Percentiles rank a stretch among this genome's conserved stretches.
These are phyloP conservation scores for Ploettnerulaceae sp. DNA, from an alignment of 2,329 filamentous ascomycete genomes.

Conservation along the genomic window DNA sequence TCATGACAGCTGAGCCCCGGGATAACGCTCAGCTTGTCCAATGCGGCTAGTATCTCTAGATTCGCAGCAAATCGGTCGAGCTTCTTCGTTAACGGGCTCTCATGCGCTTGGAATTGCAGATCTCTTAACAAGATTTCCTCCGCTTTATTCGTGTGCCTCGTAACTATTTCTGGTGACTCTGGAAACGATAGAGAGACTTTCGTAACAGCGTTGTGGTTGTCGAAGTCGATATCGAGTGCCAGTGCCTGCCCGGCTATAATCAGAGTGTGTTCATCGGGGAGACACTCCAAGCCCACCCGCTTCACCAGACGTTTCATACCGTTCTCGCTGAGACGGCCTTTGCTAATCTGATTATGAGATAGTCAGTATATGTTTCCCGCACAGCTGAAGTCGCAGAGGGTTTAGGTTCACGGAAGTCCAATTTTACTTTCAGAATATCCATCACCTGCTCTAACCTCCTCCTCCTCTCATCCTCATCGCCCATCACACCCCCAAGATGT, in stretches of 20 bases:
- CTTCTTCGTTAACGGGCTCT: slow-evolving; percentile 64
- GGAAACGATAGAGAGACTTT: slow-evolving; percentile 60
- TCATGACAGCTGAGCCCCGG: slow-evolving; percentile 72
- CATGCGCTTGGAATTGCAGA: slow-evolving; percentile 52
- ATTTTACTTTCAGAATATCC: slow-evolving; percentile 32
- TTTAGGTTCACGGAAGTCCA: too few relatives aligned
- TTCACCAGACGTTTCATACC: slow-evolving; percentile 68
- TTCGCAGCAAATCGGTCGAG: slow-evolving; percentile 68
- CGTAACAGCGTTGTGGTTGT: slow-evolving; percentile 57
- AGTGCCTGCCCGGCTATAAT: slow-evolving; percentile 59
- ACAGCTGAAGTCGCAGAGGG: not conserved
- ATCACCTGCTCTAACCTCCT: slow-evolving; percentile 37
- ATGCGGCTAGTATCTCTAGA: slow-evolving; percentile 60
- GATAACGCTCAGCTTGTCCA: slow-evolving; percentile 67
- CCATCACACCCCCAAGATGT: slow-evolving; percentile 17
- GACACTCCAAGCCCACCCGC: slow-evolving; percentile 59
- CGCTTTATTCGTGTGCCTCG: slow-evolving; percentile 56
- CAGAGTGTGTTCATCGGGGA: slow-evolving; percentile 54
- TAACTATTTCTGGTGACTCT: slow-evolving; percentile 53
- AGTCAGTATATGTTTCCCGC: slow-evolving; percentile 1
- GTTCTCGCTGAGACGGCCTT: slow-evolving; percentile 66
- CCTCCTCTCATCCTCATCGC: slow-evolving; percentile 48
- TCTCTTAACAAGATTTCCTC: slow-evolving; percentile 62
- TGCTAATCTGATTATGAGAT: slow-evolving; percentile 34
- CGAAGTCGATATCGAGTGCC: slow-evolving; percentile 56